phyloP scores from a whole-genome alignment of 2,329 filamentous ascomycete species.

The Trichoderma koningii region DNA sequence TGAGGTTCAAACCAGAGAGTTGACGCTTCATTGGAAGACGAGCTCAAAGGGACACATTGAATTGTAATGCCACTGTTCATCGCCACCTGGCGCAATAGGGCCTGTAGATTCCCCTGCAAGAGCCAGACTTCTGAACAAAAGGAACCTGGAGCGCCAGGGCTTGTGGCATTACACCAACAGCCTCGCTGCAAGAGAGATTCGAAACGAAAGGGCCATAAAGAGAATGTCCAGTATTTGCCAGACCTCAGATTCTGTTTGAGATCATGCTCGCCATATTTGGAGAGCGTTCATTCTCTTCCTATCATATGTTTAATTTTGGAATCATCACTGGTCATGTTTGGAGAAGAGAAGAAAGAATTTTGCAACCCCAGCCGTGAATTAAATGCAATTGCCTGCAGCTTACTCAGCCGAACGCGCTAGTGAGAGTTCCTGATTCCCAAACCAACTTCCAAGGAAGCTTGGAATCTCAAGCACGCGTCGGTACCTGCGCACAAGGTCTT shows the following conservation, averaged over 20 bases:
- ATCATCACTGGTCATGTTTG: slow-evolving; percentile 62
- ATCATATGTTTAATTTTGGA: slow-evolving; percentile 58
- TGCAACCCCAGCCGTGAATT: slow-evolving; percentile 6
- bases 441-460: background rate
- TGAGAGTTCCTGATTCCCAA: background rate
- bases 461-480: background rate
- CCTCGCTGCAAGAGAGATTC: background rate
- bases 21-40: too few species aligned
- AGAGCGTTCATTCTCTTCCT: slow-evolving; percentile 69
- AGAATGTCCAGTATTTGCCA: background rate
- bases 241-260: slow-evolving; percentile 66
- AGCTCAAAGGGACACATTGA: too few species aligned
- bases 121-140: background rate
- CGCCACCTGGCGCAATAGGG: background rate
- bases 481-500: slow-evolving; percentile 12
- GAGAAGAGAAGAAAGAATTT: slow-evolving; percentile 35
- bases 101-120: too few species aligned
- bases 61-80: too few species aligned
- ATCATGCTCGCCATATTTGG: slow-evolving; percentile 56
- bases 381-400: slow-evolving; percentile 34
- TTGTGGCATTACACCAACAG: background rate
- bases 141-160: background rate
- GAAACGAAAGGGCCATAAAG: background rate
- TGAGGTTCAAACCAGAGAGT: too few species aligned
- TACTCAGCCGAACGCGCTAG: slow-evolving; percentile 33